These are phyloP conservation scores for Aspergillus bridgeri DNA, from an alignment of 495 filamentous ascomycete species.

Conservation along the genomic window DNA sequence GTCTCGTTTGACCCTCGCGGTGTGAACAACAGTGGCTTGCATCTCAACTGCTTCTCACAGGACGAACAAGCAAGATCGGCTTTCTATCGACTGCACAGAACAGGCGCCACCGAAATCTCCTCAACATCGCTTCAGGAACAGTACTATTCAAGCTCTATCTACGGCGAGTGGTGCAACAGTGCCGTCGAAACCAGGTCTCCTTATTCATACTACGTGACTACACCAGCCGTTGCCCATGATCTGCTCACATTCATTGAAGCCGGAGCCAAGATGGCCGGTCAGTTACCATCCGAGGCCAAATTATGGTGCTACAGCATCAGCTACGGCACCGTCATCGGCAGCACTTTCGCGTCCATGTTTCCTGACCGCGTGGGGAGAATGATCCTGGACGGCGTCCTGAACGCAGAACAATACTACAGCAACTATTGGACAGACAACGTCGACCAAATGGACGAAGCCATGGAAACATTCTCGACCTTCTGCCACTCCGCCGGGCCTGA, in stretches of 20 bases:
- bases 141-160: slow-evolving; percentile 30
- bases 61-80: slow-evolving; percentile 20
- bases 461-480: slow-evolving; percentile 34
- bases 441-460: slow-evolving; percentile 34
- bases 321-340: slow-evolving; percentile 60
- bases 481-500: slow-evolving; percentile 40
- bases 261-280: slow-evolving; percentile 18
- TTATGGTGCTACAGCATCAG: slow-evolving; percentile 55
- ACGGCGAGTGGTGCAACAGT: slow-evolving; percentile 30
- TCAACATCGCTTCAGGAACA: slow-evolving; percentile 26
- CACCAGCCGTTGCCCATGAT: slow-evolving; percentile 33
- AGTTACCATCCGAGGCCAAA: slow-evolving; percentile 24
- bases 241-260: slow-evolving; percentile 35
- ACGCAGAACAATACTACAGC: slow-evolving; percentile 37
- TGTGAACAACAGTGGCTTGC: slow-evolving; percentile 35
- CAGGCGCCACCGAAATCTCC: slow-evolving; percentile 25
- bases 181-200: slow-evolving; percentile 24
- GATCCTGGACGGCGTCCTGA: slow-evolving; percentile 43
- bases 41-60: slow-evolving; percentile 34
- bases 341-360: slow-evolving; percentile 45
- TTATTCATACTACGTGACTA: slow-evolving; percentile 35
- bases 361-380: slow-evolving; percentile 39
- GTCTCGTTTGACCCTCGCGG: slow-evolving; percentile 48
- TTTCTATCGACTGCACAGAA: slow-evolving; percentile 21
- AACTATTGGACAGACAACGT: slow-evolving; percentile 37